Evolutionary conservation across 2,329 filamentous ascomycete genomes (phyloP), one percentile per base, ranked within the genome.

Genomic region (Pyricularia sp.): DNA sequence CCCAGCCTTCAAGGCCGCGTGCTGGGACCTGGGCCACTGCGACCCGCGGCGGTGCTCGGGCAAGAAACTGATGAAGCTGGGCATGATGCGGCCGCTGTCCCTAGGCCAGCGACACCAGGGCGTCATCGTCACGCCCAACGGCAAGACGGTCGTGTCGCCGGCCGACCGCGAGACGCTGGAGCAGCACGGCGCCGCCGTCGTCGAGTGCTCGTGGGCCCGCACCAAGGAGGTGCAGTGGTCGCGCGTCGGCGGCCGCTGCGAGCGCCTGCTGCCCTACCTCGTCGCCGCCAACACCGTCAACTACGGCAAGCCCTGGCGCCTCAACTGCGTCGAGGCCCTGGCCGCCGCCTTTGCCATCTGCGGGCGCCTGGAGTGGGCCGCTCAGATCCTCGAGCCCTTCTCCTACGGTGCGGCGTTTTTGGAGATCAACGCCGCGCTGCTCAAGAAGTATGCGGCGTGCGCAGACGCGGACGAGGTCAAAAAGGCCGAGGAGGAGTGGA

Each of bases 21-120:
- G 94, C 79, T 99, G 95, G 95, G 95, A 99, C 76, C 85, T 99
- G 42, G 94, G 94, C 71, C 95, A 99, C 82, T 99, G 95, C 83
- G 95, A 99, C 76, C 93, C 94, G 10, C 98, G 97, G 79, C 86
- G 94, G 74, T 99, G 95, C 81, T 97, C 94, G 0, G 95, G 95
- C 36, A 99, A 99, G 82, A 90, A 92, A 72, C 86, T 99, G 42
- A 97, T 99, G 86, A 90, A 90, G 72, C 86, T 96, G 69, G 94
- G 94, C 3, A 83, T 97, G 75, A 97, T 99, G 93, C 90, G 95
- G 73, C 92, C 97, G 76, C 85, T 99, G 68, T 89, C 94, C 75
- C 85, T 98, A 69, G 95, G 95, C 68, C 94, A 98, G 80, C 94
- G 94, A 73, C 93, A 95, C 78, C 87, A 90, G 50, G 95, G 95